Conservation (phyloP, 352 stramenopile genomes). For the Globisporangium viniferum region DNA sequence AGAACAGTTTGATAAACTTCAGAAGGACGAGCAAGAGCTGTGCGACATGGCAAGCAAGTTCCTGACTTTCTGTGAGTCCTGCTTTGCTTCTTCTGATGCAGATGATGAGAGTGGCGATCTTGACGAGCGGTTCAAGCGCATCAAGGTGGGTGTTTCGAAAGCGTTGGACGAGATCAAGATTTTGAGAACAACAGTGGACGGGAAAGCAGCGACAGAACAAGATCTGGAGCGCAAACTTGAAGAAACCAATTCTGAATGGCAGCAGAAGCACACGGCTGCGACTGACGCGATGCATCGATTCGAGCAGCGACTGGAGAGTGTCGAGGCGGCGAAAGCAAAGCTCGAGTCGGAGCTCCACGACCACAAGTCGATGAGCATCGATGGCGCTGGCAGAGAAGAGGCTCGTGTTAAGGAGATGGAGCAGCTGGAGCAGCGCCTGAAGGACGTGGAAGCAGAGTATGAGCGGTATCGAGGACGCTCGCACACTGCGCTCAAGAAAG, state of each 20-base stretch:
- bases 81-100: background rate
- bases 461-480: constrained; percentile 65
- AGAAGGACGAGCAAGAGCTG: background rate
- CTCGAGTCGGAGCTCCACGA: constrained; percentile 19
- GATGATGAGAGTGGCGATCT: background rate
- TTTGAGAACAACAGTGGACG: background rate
- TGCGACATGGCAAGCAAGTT: background rate
- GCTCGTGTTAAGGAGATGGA: constrained; percentile 25
- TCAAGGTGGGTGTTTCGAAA: background rate
- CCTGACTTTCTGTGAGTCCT: constrained; percentile 1
- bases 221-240: constrained; percentile 5
- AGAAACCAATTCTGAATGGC: background rate
- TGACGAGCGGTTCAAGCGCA: background rate
- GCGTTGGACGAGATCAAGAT: background rate
- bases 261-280: background rate
- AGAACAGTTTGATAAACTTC: background rate
- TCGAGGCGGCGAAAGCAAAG: constrained; percentile 13
- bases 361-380: constrained; percentile 23
- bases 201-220: background rate
- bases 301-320: constrained; percentile 20
- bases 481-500: constrained; percentile 74
- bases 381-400: constrained; percentile 10
- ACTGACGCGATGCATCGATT: constrained; percentile 7
- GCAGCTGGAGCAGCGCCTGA: constrained; percentile 32
- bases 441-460: constrained; percentile 45